Percentiles rank a stretch among this genome's conserved stretches.
phyloP scores from a whole-genome alignment of 306 rosid genomes.

The apple (Malus domestica) region ASM211411v1 NC_041804.1:3794001-3794500 shows the following conservation, averaged over 20 bases:
- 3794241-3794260: conserved; percentile 44
- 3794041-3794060: conserved; percentile 73
- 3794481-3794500: conserved; percentile 36
- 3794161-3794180: conserved; percentile 66
- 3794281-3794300: conserved; percentile 23
- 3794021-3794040: conserved; percentile 65
- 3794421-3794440: conserved; percentile 35
- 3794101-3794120: conserved; percentile 58
- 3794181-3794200: conserved; percentile 60
- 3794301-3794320: conserved; percentile 23
- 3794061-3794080: conserved; percentile 76
- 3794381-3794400: conserved; percentile 16
- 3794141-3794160: conserved; percentile 54
- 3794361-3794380: conserved; percentile 28
- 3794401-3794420: conserved; percentile 24
- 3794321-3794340: conserved; percentile 27
- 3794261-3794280: conserved; percentile 26
- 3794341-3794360: conserved; percentile 27
- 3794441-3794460: conserved; percentile 89
- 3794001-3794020: conserved; percentile 71
- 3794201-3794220: conserved; percentile 73
- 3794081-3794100: conserved; percentile 73
- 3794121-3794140: conserved; percentile 58
- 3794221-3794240: conserved; percentile 56
- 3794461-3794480: conserved; percentile 59